phyloP scores from a whole-genome alignment of 345 rosid genomes.

The Lepidium sativum region DNA sequence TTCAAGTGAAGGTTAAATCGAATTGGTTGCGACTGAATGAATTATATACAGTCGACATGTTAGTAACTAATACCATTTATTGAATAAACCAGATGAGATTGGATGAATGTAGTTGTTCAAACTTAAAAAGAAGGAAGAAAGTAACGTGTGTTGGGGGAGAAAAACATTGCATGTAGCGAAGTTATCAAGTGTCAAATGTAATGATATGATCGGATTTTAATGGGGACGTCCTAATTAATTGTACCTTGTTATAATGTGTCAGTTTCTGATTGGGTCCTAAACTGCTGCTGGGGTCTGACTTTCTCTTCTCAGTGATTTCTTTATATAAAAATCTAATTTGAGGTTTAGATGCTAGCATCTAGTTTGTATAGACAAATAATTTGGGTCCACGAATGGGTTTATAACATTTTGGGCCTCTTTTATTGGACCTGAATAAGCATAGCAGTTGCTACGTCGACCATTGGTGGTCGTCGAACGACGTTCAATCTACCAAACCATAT shows the following conservation, averaged over 20 bases:
- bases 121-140: neutral
- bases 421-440: neutral
- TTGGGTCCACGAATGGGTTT: neutral
- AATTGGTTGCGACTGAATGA: neutral
- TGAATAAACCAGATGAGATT: neutral
- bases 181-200: neutral
- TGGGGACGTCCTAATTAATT: neutral
- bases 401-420: neutral
- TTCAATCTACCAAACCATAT: no score
- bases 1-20: neutral
- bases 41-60: neutral
- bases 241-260: constrained; percentile 11
- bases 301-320: neutral
- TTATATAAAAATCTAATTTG: no score
- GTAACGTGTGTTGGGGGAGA: neutral
- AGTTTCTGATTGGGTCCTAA: neutral
- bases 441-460: neutral
- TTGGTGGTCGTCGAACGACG: neutral
- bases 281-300: constrained; percentile 3
- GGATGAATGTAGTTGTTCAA: neutral
- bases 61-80: neutral
- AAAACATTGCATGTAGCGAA: constrained; percentile 18
- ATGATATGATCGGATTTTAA: neutral
- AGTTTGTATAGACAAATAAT: neutral
- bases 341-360: no score